Evolutionary conservation across 495 filamentous ascomycete species (phyloP), one percentile per base, ranked within the genome.

Genomic region (Penicillium pulvis): DNA sequence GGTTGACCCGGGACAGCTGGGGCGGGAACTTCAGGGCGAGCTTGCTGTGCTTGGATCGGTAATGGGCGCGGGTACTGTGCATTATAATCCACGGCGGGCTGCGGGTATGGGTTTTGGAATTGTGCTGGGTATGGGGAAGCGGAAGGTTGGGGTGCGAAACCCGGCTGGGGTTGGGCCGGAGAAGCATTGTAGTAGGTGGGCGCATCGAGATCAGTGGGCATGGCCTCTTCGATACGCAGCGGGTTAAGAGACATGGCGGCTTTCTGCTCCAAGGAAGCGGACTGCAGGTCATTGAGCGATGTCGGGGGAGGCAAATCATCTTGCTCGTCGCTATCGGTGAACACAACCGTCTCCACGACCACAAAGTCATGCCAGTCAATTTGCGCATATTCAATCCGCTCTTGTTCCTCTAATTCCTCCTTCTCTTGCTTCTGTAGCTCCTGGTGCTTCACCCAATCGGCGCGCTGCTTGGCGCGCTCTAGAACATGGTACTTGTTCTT

Each of bases 351-450:
- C 74, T 97, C 94, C 23, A 97, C 92, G 28, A 98, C 87, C 24
- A 93, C 88, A 61, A 98, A 98, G 72, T 98, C 94, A 65, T 97
- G 92, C 94, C 94, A 98, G 70, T 98, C 94, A 62, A 98, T 94
- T 65, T 93, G 88, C 9, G 90, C 87, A 66, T 93, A 98, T 59
- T 90, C 84, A 20, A 95, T 73, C 54, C 85, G 85, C 71, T 97
- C 92, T 64, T 89, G 85, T 69, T 96, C 91, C 45, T 87, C 88
- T 60, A 93, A 85, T 65, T 96, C 91, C 64, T 96, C 92, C 61
- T 94, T 89, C 79, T 91, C 89, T 55, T 86, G 83, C 71, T 93
- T 96, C 73, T 97, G 90, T 54, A 87, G 81, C 60, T 93, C 88
- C 68, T 92, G 88, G 67, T 85, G 89, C 68, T 89, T 91, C 53